phyloP scores from a whole-genome alignment of 495 filamentous ascomycete genomes.

The Echria macrotheca region DNA sequence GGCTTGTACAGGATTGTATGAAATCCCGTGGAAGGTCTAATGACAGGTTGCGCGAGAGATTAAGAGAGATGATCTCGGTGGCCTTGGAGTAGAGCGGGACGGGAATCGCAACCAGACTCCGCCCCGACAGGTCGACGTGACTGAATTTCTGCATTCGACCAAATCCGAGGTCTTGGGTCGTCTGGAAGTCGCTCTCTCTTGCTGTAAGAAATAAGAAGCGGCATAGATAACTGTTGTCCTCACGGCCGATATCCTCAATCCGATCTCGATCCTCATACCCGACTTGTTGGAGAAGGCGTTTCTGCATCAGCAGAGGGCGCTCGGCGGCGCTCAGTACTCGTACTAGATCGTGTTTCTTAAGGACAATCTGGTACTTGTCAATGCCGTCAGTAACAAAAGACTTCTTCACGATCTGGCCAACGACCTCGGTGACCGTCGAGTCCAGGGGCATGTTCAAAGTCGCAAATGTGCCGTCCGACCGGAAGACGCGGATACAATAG shows the following conservation, averaged over 20 bases:
- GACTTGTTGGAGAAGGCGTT: slow-evolving; percentile 82
- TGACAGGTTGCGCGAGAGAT: slow-evolving; percentile 85
- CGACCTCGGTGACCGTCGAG: slow-evolving; percentile 76
- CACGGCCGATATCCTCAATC: slow-evolving; percentile 91
- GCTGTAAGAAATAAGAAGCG: slow-evolving; percentile 91
- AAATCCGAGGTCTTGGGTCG: slow-evolving; percentile 67
- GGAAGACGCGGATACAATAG: slow-evolving; percentile 95
- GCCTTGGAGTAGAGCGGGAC: slow-evolving; percentile 89
- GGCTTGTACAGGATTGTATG: slow-evolving; percentile 82
- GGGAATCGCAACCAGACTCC: slow-evolving; percentile 90
- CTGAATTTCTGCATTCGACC: slow-evolving; percentile 80
- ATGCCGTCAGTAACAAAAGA: slow-evolving; percentile 83
- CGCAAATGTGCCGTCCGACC: slow-evolving; percentile 87
- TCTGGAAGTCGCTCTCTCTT: slow-evolving; percentile 71
- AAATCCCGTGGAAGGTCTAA: slow-evolving; percentile 95
- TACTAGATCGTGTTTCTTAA: slow-evolving; percentile 87
- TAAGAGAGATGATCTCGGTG: slow-evolving; percentile 87
- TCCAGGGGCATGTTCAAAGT: slow-evolving; percentile 77
- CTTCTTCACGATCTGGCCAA: slow-evolving; percentile 80
- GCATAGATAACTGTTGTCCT: slow-evolving; percentile 95
- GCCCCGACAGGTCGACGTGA: slow-evolving; percentile 87
- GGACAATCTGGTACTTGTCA: slow-evolving; percentile 89
- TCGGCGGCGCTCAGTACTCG: slow-evolving; percentile 73
- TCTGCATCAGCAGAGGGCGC: slow-evolving; percentile 86
- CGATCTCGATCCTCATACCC: slow-evolving; percentile 84